These are phyloP conservation scores for Kewa caespitosa DNA, from an alignment of 179 eudicot genomes.

Conservation along the genomic window DNA sequence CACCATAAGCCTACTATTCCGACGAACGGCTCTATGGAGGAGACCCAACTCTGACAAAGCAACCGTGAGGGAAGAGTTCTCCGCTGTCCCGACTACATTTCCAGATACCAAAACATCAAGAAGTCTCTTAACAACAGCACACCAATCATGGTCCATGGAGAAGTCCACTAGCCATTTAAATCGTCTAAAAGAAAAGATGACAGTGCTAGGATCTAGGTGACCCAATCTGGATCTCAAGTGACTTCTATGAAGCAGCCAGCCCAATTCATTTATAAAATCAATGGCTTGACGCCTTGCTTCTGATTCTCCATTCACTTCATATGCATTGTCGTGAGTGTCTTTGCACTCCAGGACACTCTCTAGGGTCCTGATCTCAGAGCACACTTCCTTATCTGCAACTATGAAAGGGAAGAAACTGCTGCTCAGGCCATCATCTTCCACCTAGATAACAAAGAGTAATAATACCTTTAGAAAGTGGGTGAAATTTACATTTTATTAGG, in stretches of 20 bases:
- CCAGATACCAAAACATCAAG: slow-evolving; percentile 52
- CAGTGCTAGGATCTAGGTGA: slow-evolving; percentile 35
- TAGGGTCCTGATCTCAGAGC: slow-evolving; percentile 65
- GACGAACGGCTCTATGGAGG: slow-evolving; percentile 69
- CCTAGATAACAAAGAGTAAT: slow-evolving; percentile 35
- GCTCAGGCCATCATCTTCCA: slow-evolving; percentile 71
- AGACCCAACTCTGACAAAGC: slow-evolving; percentile 60
- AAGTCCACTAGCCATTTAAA: slow-evolving; percentile 72
- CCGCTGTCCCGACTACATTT: slow-evolving; percentile 46
- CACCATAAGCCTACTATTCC: slow-evolving; percentile 63
- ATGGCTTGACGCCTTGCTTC: slow-evolving; percentile 53
- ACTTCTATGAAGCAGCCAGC: slow-evolving; percentile 81
- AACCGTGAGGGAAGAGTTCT: slow-evolving; percentile 43
- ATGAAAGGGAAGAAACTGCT: slow-evolving; percentile 83
- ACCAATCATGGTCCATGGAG: slow-evolving; percentile 81
- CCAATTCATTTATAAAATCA: slow-evolving; percentile 79
- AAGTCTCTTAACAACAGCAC: slow-evolving; percentile 71
- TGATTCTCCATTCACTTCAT: slow-evolving; percentile 25
- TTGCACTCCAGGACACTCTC: slow-evolving; percentile 43
- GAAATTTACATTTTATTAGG: neutral
- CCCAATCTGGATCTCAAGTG: slow-evolving; percentile 53
- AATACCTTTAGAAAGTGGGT: slow-evolving; percentile 2
- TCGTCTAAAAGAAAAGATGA: slow-evolving; percentile 51
- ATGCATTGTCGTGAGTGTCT: slow-evolving; percentile 34
- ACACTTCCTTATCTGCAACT: slow-evolving; percentile 77